Evolutionary conservation across 2,329 filamentous ascomycete species (phyloP), one percentile per base, ranked within the genome.

Genomic region (Xenoacremonium recifei): DNA sequence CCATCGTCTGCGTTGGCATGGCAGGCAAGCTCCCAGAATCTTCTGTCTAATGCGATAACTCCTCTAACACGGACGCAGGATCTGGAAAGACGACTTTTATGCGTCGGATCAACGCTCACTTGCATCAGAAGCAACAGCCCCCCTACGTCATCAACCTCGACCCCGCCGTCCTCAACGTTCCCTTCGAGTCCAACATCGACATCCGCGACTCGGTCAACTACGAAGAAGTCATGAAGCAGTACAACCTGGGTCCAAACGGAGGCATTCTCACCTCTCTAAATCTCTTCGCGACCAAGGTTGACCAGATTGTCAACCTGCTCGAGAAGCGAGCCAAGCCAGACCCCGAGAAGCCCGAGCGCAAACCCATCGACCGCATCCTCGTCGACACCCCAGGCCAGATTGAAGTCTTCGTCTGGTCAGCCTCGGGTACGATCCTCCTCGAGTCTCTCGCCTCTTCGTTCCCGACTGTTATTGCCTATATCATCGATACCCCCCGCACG

Each of bases 1-100:
- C 88, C 48, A 84, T 99, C 46, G 90, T 97, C 58, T 96, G 91
- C 67, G 84, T 99, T 36, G 93, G 93, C 74, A 97, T 97, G 92
- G 93, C 93, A 59, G 92, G 84, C 85, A 69, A 59, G 71, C 54
- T 44, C 31, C 32, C 20, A 36, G 32, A 34, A 34, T 12, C 1
- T 18, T 32, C 17, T 36, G 3, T 18, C 20, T n/a, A n/a, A n/a
- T n/a, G n/a, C n/a, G n/a, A n/a, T n/a, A 48, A 35, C 30, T 27
- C 13, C 25, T 19, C 34, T 29, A 35, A 41, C 29, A 11, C 36
- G 17, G 42, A 37, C 16, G 16, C 37, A 87, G 85, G 93, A 57
- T 95, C 90, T 13, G 93, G 93, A 60, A 99, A 99, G 75, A 99
- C 93, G n/a, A 99, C 95, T 0, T 99, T 99, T 63, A 97, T 99